Percentiles rank a stretch among this genome's conserved stretches.
Evolutionary conservation across 2,329 filamentous ascomycete genomes (phyloP).

Genomic region (Xylaria arbuscula): DNA sequence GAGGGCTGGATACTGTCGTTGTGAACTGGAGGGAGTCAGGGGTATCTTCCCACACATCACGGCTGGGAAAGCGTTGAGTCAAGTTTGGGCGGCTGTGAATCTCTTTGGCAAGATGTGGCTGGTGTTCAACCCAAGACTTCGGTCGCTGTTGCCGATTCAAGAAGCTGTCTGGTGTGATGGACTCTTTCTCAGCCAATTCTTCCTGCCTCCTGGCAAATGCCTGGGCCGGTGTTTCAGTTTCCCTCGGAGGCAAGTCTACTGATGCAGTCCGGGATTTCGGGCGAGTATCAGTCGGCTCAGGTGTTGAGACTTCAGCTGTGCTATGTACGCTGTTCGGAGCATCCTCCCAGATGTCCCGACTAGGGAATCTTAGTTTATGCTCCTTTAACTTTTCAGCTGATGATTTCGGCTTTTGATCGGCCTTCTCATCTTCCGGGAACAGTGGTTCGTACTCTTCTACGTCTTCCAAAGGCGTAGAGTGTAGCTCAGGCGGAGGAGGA

Average conservation of each 20-base stretch:
- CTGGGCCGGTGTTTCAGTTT: slow-evolving; percentile 68
- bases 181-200: slow-evolving; percentile 70
- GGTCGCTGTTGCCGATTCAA: slow-evolving; percentile 63
- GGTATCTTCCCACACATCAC: slow-evolving; percentile 93
- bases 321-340: slow-evolving; percentile 85
- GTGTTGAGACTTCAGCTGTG: slow-evolving; percentile 85
- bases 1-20: slow-evolving; percentile 73
- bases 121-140: slow-evolving; percentile 59
- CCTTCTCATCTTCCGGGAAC: slow-evolving; percentile 81
- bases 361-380: slow-evolving; percentile 81
- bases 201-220: slow-evolving; percentile 75
- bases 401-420: slow-evolving; percentile 53
- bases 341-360: slow-evolving; percentile 97
- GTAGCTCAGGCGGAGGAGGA: slow-evolving; percentile 64
- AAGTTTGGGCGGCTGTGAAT: slow-evolving; percentile 62
- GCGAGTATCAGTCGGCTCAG: slow-evolving; percentile 67
- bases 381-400: slow-evolving; percentile 62
- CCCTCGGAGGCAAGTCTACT: slow-evolving; percentile 51
- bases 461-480: slow-evolving; percentile 80
- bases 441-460: slow-evolving; percentile 95
- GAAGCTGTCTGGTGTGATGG: slow-evolving; percentile 60
- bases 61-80: slow-evolving; percentile 84
- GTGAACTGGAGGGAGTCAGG: slow-evolving; percentile 85
- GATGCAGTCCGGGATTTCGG: slow-evolving; percentile 54
- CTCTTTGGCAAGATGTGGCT: slow-evolving; percentile 63